Evolutionary conservation across 805 yeast genomes (phyloP), one percentile per base, ranked within the genome.

Genomic region (Suhomyces xylopsoci): DNA sequence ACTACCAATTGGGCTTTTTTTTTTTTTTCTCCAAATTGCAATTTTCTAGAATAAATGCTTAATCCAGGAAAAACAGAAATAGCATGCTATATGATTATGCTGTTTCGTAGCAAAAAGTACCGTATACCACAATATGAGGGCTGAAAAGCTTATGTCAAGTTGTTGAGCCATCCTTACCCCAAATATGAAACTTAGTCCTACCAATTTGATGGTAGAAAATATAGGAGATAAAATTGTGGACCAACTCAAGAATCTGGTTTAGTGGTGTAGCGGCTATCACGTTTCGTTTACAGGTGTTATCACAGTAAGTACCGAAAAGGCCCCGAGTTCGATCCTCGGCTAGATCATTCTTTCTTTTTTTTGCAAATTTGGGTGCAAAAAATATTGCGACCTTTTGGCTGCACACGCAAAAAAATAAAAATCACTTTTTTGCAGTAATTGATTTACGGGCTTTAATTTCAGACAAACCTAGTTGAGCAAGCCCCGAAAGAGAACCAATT

Each of bases 271-370:
- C 71, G 74, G 74, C 68, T 69, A 69, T 68, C 71, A 68, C 74
- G 73, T 68, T 68, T 69, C 73, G 72, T 69, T 69, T 69, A 69
- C 74, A 69, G 56, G 66, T 65, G 70, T 51, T 52, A 36, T 45
- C 67, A 60, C 65, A 61, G 69, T 67, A 66, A 68, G 64, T 57
- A 51, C 74, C 72, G 73, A 69, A 68, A 68, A 69, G 75, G 73
- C 66, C 75, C 74, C 72, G 74, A 68, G 75, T 70, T 70, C 74
- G 74, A 70, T 68, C 73, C 75, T 68, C 74, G 72, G 74, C 70
- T 67, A 67, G 67, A 68, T 68, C 73, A 69, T 48, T 47, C 53
- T 58, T 54, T 58, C 50, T 51, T 52, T 57, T 52, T 57, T 55
- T 52, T 50, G 54, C 14, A 5, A 7, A 2, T 38, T 9, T 17